Conservation (phyloP, 192 early-diverging fungal species). For the Podila epicladia region DNA sequence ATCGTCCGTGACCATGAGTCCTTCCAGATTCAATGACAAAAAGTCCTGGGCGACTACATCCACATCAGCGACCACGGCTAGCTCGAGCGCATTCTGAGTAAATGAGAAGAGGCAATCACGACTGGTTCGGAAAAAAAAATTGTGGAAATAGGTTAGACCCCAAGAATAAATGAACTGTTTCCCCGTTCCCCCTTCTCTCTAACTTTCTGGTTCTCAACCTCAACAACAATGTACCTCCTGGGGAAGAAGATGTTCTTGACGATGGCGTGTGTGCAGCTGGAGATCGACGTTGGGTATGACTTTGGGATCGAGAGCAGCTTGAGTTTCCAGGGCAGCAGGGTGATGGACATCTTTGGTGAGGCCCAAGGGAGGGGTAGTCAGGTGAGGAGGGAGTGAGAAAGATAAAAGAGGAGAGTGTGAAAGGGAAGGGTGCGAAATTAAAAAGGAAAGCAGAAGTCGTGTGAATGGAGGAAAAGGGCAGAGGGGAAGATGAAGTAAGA, state of each 20-base stretch:
- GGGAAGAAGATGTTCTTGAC: slow-evolving; percentile 68
- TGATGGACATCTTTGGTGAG: slow-evolving; percentile 57
- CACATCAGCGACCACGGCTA: slow-evolving; percentile 70
- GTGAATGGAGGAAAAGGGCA: neutral
- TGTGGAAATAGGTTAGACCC: neutral
- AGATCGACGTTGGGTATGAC: slow-evolving; percentile 47
- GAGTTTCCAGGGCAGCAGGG: slow-evolving; percentile 66
- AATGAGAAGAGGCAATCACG: slow-evolving; percentile 67
- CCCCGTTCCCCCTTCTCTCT: neutral
- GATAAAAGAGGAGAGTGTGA: neutral
- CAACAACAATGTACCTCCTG: slow-evolving; percentile 35
- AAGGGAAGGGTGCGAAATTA: neutral
- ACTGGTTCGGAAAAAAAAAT: slow-evolving; percentile 7
- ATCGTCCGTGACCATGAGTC: slow-evolving; percentile 62
- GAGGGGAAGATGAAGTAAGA: neutral
- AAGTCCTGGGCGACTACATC: slow-evolving; percentile 67
- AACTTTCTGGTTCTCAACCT: neutral
- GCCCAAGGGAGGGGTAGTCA: neutral
- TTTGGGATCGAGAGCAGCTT: slow-evolving; percentile 71
- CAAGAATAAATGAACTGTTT: neutral
- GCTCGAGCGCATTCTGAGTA: slow-evolving; percentile 75
- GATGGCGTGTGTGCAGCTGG: slow-evolving; percentile 67
- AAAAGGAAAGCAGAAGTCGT: neutral
- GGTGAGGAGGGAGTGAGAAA: neutral
- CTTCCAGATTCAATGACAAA: slow-evolving; percentile 51